A percentile compares a stretch with the other conserved stretches of the same genome.
Evolutionary conservation across 345 rosid genomes (phyloP).

Genomic region (Noccaea caerulescens): DNA sequence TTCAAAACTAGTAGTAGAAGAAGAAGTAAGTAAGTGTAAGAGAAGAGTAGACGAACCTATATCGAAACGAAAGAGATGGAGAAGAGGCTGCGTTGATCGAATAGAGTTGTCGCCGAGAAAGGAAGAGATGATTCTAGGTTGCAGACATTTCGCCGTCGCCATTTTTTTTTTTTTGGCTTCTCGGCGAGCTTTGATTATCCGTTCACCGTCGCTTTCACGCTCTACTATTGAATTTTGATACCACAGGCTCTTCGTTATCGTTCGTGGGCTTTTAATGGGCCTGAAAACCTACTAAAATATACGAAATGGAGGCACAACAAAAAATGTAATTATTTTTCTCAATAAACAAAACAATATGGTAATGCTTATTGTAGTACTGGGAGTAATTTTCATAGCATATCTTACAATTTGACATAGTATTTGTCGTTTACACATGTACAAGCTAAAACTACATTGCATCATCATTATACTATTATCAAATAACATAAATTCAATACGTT

Average conservation of each 20-base stretch:
- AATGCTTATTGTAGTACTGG: too few species aligned
- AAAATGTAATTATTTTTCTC: too few species aligned
- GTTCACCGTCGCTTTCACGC: slow-evolving; percentile 25
- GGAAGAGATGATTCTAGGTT: slow-evolving; percentile 66
- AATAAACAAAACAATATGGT: too few species aligned
- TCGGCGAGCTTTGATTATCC: slow-evolving; percentile 38
- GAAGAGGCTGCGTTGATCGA: slow-evolving; percentile 57
- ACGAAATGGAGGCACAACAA: too few species aligned
- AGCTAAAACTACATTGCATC: too few species aligned
- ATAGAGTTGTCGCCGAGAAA: slow-evolving; percentile 55
- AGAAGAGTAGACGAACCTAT: slow-evolving; percentile 49
- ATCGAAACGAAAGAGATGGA: slow-evolving; percentile 49
- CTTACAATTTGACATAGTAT: too few species aligned
- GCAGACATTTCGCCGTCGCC: slow-evolving; percentile 64
- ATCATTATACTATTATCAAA: too few species aligned
- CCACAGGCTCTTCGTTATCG: neutral
- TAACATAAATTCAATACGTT: too few species aligned
- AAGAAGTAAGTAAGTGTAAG: neutral
- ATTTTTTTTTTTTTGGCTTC: slow-evolving; percentile 44
- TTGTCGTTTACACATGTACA: too few species aligned
- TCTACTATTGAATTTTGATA: neutral
- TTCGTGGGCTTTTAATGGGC: neutral
- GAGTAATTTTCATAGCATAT: too few species aligned
- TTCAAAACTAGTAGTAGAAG: neutral
- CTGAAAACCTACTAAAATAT: too few species aligned